Evolutionary conservation across 139 green algal species (phyloP).

Genomic region (Chlorella sp.): DNA sequence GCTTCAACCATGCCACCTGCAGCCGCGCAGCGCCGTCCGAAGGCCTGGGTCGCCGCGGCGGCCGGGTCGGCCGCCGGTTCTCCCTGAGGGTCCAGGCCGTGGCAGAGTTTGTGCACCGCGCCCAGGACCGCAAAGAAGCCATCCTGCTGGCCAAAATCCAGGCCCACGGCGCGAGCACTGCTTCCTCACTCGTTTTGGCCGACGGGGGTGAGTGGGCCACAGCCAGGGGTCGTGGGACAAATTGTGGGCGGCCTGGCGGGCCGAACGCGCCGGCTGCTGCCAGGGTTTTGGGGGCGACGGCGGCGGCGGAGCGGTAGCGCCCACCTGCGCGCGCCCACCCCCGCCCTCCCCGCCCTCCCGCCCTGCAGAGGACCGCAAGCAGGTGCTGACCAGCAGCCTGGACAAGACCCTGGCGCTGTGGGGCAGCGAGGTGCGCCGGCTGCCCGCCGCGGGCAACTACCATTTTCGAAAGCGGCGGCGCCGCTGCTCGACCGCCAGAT

Average conservation of each 20-base stretch:
- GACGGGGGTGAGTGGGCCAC: conserved; percentile 35
- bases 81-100: conserved; percentile 1
- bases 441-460: no score
- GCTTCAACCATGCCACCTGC: no score
- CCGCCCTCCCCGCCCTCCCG: background rate
- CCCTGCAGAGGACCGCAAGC: conserved; percentile 47
- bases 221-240: background rate
- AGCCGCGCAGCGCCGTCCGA: no score
- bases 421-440: conserved; percentile 34
- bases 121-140: conserved; percentile 33
- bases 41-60: no score
- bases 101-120: conserved; percentile 15
- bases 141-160: conserved; percentile 54
- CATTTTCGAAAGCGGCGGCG: no score
- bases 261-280: background rate
- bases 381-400: conserved; percentile 59
- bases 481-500: no score
- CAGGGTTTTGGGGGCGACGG: background rate
- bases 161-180: conserved; percentile 49
- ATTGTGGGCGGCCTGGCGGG: background rate
- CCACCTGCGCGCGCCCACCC: background rate
- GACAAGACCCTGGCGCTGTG: conserved; percentile 70
- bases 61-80: background rate
- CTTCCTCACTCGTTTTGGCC: conserved; percentile 47
- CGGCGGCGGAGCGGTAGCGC: background rate